Evolutionary conservation across 2,329 filamentous ascomycete species (phyloP).

Genomic region (Pyrenophora tritici-repentis): DNA sequence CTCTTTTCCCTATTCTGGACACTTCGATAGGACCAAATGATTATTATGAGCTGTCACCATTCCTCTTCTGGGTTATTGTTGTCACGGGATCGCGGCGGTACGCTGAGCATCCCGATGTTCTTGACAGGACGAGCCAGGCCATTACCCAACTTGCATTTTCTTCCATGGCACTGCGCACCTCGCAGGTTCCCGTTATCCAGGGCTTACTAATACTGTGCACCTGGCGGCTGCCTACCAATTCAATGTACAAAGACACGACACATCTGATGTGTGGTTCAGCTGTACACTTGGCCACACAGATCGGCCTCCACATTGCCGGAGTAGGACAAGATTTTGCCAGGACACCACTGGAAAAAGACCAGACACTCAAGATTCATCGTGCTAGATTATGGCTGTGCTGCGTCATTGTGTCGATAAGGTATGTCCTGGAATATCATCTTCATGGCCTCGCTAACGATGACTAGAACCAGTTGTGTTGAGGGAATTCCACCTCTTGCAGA

Average conservation of each 20-base stretch:
- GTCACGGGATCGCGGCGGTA: constrained; percentile 48
- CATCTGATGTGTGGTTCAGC: constrained; percentile 49
- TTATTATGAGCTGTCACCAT: constrained; percentile 41
- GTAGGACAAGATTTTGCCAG: constrained; percentile 50
- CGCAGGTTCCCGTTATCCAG: constrained; percentile 42
- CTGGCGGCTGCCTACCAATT: constrained; percentile 40
- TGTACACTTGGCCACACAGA: constrained; percentile 49
- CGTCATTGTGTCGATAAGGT: constrained; percentile 46
- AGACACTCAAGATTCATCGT: constrained; percentile 43
- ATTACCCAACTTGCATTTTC: constrained; percentile 47
- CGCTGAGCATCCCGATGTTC: constrained; percentile 42
- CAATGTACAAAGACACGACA: constrained; percentile 50
- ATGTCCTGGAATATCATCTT: background rate
- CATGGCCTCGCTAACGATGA: constrained; percentile 14
- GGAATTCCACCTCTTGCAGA: constrained; percentile 45
- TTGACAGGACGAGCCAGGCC: constrained; percentile 38
- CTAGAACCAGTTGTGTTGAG: constrained; percentile 40
- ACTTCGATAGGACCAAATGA: constrained; percentile 37
- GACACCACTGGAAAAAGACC: constrained; percentile 43
- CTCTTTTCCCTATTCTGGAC: constrained; percentile 43
- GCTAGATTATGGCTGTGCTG: constrained; percentile 47
- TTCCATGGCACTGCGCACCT: constrained; percentile 45
- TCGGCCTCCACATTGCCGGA: constrained; percentile 48
- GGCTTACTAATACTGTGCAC: background rate
- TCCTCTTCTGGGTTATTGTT: constrained; percentile 50